A percentile compares a stretch with the other conserved stretches of the same genome.
phyloP scores from a whole-genome alignment of 495 filamentous ascomycete genomes.

The Symbiotaphrina buchneri region DNA sequence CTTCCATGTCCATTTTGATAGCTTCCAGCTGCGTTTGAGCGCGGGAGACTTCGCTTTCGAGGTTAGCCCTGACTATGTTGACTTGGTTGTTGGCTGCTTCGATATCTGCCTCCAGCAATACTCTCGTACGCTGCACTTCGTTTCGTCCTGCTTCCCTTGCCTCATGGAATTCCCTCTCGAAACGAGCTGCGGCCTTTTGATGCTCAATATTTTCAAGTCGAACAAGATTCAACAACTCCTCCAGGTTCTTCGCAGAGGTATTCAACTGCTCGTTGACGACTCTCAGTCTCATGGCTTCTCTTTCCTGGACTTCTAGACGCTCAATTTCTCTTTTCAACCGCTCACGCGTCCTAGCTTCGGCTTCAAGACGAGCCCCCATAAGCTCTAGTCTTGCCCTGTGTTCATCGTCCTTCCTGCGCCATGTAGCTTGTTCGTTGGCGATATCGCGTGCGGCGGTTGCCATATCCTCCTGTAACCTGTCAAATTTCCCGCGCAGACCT shows the following conservation, averaged over 20 bases:
- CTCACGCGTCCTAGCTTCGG: constrained; percentile 55
- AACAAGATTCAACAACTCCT: constrained; percentile 37
- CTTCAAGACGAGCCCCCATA: constrained; percentile 51
- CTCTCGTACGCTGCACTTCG: constrained; percentile 58
- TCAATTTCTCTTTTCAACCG: constrained; percentile 61
- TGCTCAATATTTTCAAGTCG: constrained; percentile 46
- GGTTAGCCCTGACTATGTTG: constrained; percentile 52
- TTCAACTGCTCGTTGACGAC: constrained; percentile 29
- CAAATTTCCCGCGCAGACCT: constrained; percentile 55
- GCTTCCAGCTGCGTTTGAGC: constrained; percentile 49
- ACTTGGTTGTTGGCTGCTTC: constrained; percentile 64
- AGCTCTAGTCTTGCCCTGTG: constrained; percentile 55
- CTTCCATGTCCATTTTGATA: constrained; percentile 48
- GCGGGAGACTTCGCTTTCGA: constrained; percentile 48
- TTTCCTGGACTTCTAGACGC: constrained; percentile 50
- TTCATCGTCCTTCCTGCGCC: constrained; percentile 49
- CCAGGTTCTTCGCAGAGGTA: constrained; percentile 32
- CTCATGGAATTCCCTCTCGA: constrained; percentile 64
- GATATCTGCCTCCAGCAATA: constrained; percentile 57
- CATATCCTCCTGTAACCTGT: constrained; percentile 70
- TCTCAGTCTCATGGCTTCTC: constrained; percentile 34
- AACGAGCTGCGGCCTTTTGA: constrained; percentile 33
- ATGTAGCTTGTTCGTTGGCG: constrained; percentile 54
- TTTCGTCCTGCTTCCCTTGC: constrained; percentile 50
- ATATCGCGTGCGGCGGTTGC: constrained; percentile 50